A percentile compares a stretch with the other conserved stretches of the same genome.
phyloP scores from a whole-genome alignment of 1,284 basidiomycete genomes.

The Cryptococcus amylolentus region DNA sequence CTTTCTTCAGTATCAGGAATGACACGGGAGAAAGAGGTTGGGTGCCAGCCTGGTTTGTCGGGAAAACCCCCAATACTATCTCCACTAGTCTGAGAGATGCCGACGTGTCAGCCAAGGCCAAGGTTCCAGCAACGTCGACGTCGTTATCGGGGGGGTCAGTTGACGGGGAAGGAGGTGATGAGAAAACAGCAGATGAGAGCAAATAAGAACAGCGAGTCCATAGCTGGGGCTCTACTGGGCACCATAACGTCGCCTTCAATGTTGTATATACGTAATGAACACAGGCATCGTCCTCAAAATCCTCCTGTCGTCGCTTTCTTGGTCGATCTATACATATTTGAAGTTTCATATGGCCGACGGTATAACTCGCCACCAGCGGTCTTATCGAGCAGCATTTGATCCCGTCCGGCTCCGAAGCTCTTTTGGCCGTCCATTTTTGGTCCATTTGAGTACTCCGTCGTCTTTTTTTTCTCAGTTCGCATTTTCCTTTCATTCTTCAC shows the following conservation, averaged over 20 bases:
- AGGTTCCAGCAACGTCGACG: slow-evolving; percentile 17
- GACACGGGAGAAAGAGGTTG: slow-evolving; percentile 83
- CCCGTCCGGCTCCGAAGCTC: no score
- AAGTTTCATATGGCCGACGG: no score
- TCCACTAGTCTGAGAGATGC: slow-evolving; percentile 50
- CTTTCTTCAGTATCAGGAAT: slow-evolving; percentile 64
- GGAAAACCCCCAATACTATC: slow-evolving; percentile 26
- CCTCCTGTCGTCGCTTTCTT: no score
- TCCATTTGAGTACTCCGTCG: no score
- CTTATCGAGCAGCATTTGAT: no score
- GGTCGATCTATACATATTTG: no score
- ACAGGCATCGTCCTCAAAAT: no score
- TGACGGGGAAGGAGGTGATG: background rate
- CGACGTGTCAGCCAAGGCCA: slow-evolving; percentile 33
- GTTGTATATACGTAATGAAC: background rate
- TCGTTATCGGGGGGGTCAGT: background rate
- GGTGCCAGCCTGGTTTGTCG: slow-evolving; percentile 63
- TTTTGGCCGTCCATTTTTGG: no score
- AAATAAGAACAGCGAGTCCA: background rate
- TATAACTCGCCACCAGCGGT: no score
- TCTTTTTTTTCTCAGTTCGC: no score
- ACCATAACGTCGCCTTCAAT: background rate
- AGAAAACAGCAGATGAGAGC: background rate
- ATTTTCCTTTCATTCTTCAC: no score
- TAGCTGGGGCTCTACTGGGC: background rate